These are phyloP conservation scores for Herpetomonas tarakana DNA, from an alignment of 208 protist species.

Conservation along the genomic window DNA sequence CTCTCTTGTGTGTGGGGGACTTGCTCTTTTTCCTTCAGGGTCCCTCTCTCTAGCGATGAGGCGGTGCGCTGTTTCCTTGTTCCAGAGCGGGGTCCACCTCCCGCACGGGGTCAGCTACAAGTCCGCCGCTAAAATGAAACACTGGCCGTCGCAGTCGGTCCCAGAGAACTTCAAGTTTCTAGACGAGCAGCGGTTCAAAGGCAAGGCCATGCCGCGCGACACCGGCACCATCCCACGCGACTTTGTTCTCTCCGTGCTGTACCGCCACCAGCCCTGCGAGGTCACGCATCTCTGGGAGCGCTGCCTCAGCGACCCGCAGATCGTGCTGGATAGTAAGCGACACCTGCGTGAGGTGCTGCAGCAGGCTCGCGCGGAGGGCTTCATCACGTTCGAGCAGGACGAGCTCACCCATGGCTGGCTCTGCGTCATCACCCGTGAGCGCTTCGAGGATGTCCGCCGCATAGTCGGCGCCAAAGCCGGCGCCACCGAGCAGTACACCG, in stretches of 20 bases:
- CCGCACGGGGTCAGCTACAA: slow-evolving; percentile 62
- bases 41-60: too few relatives aligned
- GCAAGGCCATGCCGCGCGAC: slow-evolving; percentile 78
- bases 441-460: slow-evolving; percentile 78
- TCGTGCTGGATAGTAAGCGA: slow-evolving; percentile 89
- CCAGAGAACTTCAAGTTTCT: slow-evolving; percentile 81
- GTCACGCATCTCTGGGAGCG: slow-evolving; percentile 77
- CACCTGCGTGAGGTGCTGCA: slow-evolving; percentile 87
- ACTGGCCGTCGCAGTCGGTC: slow-evolving; percentile 74
- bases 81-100: slow-evolving; percentile 72
- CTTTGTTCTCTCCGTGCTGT: slow-evolving; percentile 88
- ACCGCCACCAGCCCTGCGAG: slow-evolving; percentile 87
- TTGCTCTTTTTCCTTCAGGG: too few relatives aligned
- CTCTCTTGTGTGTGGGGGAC: too few relatives aligned
- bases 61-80: slow-evolving; percentile 25
- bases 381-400: slow-evolving; percentile 84
- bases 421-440: slow-evolving; percentile 75
- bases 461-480: slow-evolving; percentile 52
- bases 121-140: slow-evolving; percentile 66
- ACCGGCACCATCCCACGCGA: slow-evolving; percentile 80
- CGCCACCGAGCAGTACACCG: slow-evolving; percentile 36
- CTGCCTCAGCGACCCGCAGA: slow-evolving; percentile 74
- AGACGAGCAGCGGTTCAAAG: slow-evolving; percentile 70
- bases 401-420: slow-evolving; percentile 62
- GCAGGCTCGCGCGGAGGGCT: slow-evolving; percentile 84